Conservation (phyloP, 305 asterid genomes). For the Caryopteris hybrid region DNA sequence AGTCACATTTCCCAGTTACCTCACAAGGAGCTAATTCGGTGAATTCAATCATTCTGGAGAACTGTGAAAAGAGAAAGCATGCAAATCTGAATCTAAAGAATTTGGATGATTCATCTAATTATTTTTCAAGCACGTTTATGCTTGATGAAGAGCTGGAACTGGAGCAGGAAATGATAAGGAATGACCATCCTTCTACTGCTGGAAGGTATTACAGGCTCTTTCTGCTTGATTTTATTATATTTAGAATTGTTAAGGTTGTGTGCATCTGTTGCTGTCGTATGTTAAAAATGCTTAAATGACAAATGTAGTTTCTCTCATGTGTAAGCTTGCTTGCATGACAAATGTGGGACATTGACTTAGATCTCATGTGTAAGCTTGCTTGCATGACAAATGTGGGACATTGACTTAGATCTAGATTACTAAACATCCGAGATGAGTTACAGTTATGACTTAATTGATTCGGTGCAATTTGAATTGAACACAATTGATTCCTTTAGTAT, state of each 20-base stretch:
- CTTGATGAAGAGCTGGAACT: conserved; percentile 86
- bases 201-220: conserved; percentile 45
- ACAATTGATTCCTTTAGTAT: too few relatives aligned
- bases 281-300: neutral
- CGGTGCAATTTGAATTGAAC: too few relatives aligned
- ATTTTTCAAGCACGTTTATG: conserved; percentile 70
- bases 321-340: too few relatives aligned
- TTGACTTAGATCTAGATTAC: neutral
- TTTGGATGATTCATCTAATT: conserved; percentile 48
- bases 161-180: conserved; percentile 40
- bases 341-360: neutral
- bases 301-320: neutral
- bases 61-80: conserved; percentile 20
- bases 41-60: conserved; percentile 17
- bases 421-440: neutral
- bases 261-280: neutral
- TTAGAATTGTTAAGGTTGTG: conserved; percentile 2
- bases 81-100: conserved; percentile 31
- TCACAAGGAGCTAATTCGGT: conserved; percentile 27
- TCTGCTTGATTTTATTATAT: conserved; percentile 12
- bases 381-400: neutral
- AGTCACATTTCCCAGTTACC: conserved; percentile 20
- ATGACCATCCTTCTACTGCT: conserved; percentile 31
- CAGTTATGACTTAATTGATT: neutral
- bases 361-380: too few relatives aligned